These are phyloP conservation scores for Morella rubra DNA, from an alignment of 306 rosid genomes.

Conservation along the genomic window DNA sequence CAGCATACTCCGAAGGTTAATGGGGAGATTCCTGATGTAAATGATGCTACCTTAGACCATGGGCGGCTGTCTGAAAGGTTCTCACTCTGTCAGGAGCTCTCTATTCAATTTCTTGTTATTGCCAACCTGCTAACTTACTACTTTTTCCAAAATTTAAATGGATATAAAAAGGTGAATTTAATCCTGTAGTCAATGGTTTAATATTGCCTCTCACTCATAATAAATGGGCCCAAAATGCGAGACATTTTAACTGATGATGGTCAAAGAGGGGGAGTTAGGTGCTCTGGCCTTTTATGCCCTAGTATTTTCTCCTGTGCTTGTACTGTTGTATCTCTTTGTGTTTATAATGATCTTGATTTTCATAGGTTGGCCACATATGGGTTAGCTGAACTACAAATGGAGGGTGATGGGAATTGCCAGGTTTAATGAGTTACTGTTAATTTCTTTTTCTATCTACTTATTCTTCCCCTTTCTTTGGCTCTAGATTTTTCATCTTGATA, in stretches of 20 bases:
- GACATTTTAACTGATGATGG: no score
- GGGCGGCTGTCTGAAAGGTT: constrained; percentile 82
- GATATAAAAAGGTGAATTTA: no score
- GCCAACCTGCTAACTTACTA: not conserved
- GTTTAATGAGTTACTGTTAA: constrained; percentile 35
- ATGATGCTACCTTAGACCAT: constrained; percentile 89
- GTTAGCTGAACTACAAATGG: constrained; percentile 83
- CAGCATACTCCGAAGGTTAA: constrained; percentile 95
- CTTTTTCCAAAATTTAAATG: not conserved
- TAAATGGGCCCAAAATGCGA: no score
- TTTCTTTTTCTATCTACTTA: constrained; percentile 19
- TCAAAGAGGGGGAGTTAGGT: no score
- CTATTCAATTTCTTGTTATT: not conserved
- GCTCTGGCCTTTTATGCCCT: not conserved
- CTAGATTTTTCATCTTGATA: constrained; percentile 7
- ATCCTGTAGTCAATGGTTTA: no score
- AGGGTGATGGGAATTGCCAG: constrained; percentile 99
- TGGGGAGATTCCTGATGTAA: constrained; percentile 95
- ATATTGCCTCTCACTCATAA: no score
- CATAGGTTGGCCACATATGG: constrained; percentile 79
- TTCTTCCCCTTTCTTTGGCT: constrained; percentile 9
- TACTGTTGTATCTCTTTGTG: constrained; percentile 20
- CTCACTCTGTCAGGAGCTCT: constrained; percentile 18
- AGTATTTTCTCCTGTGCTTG: not conserved
- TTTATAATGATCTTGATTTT: constrained; percentile 22